A percentile compares a stretch with the other conserved stretches of the same genome.
These are phyloP conservation scores for Cercis canadensis DNA, from an alignment of 306 rosid genomes.

Conservation along the genomic window DNA sequence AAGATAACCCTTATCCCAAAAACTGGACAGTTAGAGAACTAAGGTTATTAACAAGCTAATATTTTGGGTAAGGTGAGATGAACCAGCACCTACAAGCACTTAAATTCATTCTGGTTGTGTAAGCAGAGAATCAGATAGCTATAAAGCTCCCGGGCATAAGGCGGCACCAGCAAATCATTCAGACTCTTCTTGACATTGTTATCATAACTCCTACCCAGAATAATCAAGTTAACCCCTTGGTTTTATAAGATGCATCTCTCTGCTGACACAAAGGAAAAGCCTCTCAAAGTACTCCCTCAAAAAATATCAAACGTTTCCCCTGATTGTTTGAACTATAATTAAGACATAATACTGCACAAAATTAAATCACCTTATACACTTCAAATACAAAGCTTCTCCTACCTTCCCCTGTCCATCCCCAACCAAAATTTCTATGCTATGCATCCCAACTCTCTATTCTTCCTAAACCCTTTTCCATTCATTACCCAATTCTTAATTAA, in stretches of 20 bases:
- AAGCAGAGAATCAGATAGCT: neutral
- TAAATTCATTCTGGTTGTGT: neutral
- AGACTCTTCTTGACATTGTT: too few relatives aligned
- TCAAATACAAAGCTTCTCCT: constrained; percentile 1
- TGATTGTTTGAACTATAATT: too few relatives aligned
- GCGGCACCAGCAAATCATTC: neutral
- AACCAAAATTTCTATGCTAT: constrained; percentile 7
- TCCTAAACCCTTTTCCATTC: too few relatives aligned
- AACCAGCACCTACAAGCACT: neutral
- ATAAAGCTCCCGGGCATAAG: neutral
- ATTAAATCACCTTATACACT: neutral
- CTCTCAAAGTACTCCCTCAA: neutral
- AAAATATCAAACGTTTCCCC: neutral
- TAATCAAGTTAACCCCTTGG: constrained; percentile 21
- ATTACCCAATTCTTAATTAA: too few relatives aligned
- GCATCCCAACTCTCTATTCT: constrained; percentile 12
- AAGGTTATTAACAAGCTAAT: neutral
- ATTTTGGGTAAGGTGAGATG: neutral
- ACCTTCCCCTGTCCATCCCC: constrained; percentile 1
- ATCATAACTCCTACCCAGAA: neutral
- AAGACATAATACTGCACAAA: too few relatives aligned
- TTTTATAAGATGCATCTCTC: neutral
- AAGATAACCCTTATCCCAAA: neutral
- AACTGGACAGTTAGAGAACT: neutral
- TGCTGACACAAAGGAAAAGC: neutral